phyloP scores from a whole-genome alignment of 805 yeast species.

The Saturnispora diversa region DNA sequence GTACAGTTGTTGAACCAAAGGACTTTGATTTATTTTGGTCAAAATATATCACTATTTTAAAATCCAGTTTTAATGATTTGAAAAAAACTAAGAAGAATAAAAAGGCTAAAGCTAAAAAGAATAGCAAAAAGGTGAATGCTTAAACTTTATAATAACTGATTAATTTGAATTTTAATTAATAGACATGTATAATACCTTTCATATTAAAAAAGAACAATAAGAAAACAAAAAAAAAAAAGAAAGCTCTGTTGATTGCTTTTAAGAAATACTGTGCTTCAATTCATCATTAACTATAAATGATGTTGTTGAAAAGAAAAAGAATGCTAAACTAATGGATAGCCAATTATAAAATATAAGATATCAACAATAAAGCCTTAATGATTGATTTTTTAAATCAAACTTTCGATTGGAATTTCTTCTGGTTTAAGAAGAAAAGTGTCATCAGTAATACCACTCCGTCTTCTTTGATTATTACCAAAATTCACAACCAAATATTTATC shows the following conservation, averaged over 20 bases:
- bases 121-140: constrained; percentile 9
- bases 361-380: not conserved
- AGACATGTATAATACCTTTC: not conserved
- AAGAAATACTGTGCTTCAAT: too few species aligned
- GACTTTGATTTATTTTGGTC: constrained; percentile 69
- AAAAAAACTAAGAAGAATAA: constrained; percentile 76
- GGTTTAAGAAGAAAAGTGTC: not conserved
- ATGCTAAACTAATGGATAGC: too few species aligned
- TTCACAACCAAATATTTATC: constrained; percentile 1
- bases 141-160: not conserved
- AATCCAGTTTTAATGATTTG: constrained; percentile 65
- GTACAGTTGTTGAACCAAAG: constrained; percentile 62
- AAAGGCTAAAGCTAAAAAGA: constrained; percentile 37
- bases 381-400: not conserved
- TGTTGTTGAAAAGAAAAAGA: too few species aligned
- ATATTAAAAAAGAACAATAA: constrained; percentile 29
- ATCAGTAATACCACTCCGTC: not conserved
- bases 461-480: not conserved
- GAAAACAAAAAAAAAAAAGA: too few species aligned
- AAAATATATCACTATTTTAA: constrained; percentile 61
- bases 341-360: not conserved
- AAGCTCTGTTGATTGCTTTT: too few species aligned
- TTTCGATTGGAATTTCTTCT: constrained; percentile 6
- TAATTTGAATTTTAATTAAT: not conserved
- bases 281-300: too few species aligned